Base-by-base conservation (phyloP, 805 yeast genomes). In the Candida pseudofarinosa region DNA sequence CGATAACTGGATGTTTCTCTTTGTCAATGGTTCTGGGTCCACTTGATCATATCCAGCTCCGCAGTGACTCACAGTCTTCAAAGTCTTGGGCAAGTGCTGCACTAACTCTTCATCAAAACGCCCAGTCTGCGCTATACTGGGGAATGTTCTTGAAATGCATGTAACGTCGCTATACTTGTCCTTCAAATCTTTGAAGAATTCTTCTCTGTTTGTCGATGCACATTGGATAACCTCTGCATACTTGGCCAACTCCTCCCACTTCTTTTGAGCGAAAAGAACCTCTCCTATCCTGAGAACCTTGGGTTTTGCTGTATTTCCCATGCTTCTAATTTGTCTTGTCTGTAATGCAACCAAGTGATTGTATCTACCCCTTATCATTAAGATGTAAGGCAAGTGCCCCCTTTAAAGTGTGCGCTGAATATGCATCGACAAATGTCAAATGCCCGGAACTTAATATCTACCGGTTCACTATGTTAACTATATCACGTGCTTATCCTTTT, bases 1-100 rank as follows among this genome's bases (percentile, higher is more conserved):
- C 38, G 86, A 73, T n/a, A 84, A 71, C 59, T 81, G 88, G 48
- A 84, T 77, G 19, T 73, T 71, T 33, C 72, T 66, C 17, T 65
- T 68, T 3, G 73, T 66, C 47, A 81, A 74, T 15, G 79, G 75
- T 18, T 65, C 67, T 3, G 77, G 73, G 49, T 83, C 86, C 35
- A 83, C 68, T 60, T 83, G 88, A 56, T 84, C 91, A 60, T 84
- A 83, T 3, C 86, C 90, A 0, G 91, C 91, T 44, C 90, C 90
- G 46, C 73, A 65, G 58, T 83, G 88, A 47, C 79, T 67, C 12
- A 84, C 64, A 12, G 77, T 65, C 44, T 71, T 69, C 4, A 84
- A 69, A 0, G 79, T 58, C 1, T 61, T 43, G 3, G 91, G 91
- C 42, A 84, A 66, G 19, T 72, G 70, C 7, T 60, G 49, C 16